Evolutionary conservation across 129 eudicot genomes (phyloP), one percentile per base, ranked within the genome.

Genomic region (Chrysanthemum makinoi): DNA sequence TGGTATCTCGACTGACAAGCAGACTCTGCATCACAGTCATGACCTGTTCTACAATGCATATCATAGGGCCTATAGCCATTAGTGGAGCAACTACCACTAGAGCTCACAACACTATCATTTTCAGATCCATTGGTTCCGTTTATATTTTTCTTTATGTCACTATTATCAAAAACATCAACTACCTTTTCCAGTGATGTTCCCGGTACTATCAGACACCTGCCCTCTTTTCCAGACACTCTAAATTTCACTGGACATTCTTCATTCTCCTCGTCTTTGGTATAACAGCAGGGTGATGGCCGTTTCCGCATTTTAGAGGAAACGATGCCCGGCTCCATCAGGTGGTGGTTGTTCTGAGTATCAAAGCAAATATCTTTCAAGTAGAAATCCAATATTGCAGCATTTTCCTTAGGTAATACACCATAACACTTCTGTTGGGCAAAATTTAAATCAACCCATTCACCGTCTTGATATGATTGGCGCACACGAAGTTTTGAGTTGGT

Each of bases 11-110:
- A 30, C 2, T 74, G 80, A 79, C 80, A 76, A 67, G 54, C 51
- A 55, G 91, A 92, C 81, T 89, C 98, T 44, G 91, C 96, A 80
- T 83, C 95, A 80, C 96, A 86, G 14, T 70, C 77, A 68, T 77
- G 58, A 72, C 67, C 76, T 12, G 82, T 69, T 72, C 49, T 67
- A 75, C 20, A 54, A 84, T 67, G 62, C 30, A 66, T 63, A 39
- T 77, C 67, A 65, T 69, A 77, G 53, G 65, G 79, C 18, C 77
- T 69, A 66, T 74, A 60, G 70, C 77, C 64, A 70, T 68, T 57
- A 73, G 64, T 58, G 68, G 95, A 83, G 72, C 97, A 88, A 78
- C 89, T 86, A 78, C 81, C 90, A 62, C 85, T 80, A 3, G 95
- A 85, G 60, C 87, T 79, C 62, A 69, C 43, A 58, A 73, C 78